These are phyloP conservation scores for Xylaria sp. DNA, from an alignment of 2,329 filamentous ascomycete species.

Conservation along the genomic window DNA sequence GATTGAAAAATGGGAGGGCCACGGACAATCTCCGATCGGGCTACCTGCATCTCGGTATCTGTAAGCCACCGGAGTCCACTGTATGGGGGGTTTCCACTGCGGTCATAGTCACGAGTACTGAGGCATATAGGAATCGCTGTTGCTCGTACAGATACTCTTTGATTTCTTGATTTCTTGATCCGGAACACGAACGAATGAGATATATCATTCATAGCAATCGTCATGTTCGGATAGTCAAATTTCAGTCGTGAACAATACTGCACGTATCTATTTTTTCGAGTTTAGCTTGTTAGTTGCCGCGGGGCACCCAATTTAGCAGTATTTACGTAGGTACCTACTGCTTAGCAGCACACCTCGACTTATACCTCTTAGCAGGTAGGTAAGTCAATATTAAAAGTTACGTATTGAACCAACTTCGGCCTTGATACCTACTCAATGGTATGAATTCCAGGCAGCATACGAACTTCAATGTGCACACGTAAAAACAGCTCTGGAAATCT, in stretches of 20 bases:
- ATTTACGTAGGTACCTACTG: neutral
- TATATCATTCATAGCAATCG: neutral
- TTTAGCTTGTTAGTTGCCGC: neutral
- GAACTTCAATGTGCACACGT: neutral
- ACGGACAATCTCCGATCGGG: neutral
- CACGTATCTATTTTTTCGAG: too few species aligned
- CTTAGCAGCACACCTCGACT: too few species aligned
- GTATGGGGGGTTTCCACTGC: too few species aligned
- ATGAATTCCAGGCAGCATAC: neutral
- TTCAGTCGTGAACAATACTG: too few species aligned
- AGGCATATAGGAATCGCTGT: neutral
- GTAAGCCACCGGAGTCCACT: neutral
- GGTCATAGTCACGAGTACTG: too few species aligned
- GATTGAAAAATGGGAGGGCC: neutral
- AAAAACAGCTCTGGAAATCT: neutral
- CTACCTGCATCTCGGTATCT: neutral
- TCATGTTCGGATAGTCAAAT: neutral
- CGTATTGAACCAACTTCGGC: neutral
- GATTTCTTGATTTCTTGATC: too few species aligned
- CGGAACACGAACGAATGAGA: too few species aligned
- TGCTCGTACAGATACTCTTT: neutral
- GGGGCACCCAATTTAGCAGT: neutral
- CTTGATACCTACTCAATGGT: neutral
- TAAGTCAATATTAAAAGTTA: too few species aligned
- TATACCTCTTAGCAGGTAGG: too few species aligned